These are phyloP conservation scores for Pueraria montana DNA, from an alignment of 306 rosid genomes.

Conservation along the genomic window DNA sequence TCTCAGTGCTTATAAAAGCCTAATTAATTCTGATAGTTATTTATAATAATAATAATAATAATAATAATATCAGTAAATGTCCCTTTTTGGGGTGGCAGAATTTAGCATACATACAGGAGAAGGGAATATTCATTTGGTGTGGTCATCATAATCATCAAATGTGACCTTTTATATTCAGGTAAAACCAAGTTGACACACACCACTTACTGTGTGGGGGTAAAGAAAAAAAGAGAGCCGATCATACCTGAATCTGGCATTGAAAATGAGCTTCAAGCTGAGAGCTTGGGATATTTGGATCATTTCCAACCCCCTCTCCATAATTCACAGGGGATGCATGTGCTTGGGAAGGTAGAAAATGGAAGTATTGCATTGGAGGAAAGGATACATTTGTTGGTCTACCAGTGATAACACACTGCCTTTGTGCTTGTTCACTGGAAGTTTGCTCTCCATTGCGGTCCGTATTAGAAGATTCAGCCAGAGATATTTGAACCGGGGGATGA, in stretches of 20 bases:
- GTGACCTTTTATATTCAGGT: conserved; percentile 11
- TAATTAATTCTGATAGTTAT: conserved; percentile 13
- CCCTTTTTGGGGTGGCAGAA: neutral
- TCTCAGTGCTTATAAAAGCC: conserved; percentile 29
- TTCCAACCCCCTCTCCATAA: conserved; percentile 57
- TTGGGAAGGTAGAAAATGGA: conserved; percentile 62
- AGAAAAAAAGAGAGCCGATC: neutral
- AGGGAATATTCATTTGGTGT: conserved; percentile 23
- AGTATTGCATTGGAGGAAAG: conserved; percentile 58
- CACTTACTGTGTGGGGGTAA: conserved; percentile 14
- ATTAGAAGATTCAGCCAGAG: conserved; percentile 50
- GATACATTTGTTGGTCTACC: conserved; percentile 66
- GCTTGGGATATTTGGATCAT: conserved; percentile 55
- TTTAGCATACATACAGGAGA: conserved; percentile 17
- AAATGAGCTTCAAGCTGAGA: conserved; percentile 72
- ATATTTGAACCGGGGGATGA: conserved; percentile 62
- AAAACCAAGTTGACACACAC: conserved; percentile 26
- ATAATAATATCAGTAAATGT: neutral
- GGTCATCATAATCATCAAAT: conserved; percentile 15
- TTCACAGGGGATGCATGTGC: conserved; percentile 46
- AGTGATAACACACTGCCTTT: conserved; percentile 52
- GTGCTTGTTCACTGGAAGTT: conserved; percentile 58
- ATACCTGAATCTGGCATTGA: conserved; percentile 81
- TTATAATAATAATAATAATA: neutral
- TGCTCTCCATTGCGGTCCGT: conserved; percentile 59